Evolutionary conservation across 2,329 filamentous ascomycete species (phyloP).

Genomic region (Colletotrichum caudatum): DNA sequence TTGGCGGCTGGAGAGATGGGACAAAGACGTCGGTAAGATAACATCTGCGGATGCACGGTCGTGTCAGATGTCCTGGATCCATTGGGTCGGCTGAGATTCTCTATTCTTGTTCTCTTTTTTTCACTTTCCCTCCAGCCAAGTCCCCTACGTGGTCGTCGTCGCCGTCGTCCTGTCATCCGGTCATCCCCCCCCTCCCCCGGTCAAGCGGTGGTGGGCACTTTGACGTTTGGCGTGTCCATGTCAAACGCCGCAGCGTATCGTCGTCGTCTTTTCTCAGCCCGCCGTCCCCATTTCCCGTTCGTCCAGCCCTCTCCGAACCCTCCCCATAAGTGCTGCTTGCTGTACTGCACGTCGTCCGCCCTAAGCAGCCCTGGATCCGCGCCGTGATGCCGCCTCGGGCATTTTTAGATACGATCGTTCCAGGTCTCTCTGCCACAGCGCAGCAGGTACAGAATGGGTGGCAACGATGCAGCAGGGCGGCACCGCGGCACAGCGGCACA

Average conservation of each 20-base stretch:
- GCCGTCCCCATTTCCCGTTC: background rate
- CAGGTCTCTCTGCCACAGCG: background rate
- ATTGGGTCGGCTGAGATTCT: background rate
- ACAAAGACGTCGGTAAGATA: background rate
- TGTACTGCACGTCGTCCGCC: no score
- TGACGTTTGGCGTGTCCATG: background rate
- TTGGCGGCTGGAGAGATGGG: slow-evolving; percentile 26
- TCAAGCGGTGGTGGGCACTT: background rate
- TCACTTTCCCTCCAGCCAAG: background rate
- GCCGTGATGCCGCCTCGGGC: background rate
- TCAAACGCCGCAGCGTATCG: slow-evolving; percentile 2
- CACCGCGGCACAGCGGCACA: background rate
- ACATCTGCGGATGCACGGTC: background rate
- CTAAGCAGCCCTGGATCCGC: no score
- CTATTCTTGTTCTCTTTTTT: background rate
- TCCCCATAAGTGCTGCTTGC: no score
- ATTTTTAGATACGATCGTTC: background rate
- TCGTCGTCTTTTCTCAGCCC: background rate
- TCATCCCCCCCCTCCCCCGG: background rate
- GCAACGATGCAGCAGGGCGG: background rate
- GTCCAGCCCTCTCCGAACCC: no score
- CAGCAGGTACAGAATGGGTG: background rate
- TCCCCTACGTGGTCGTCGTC: background rate
- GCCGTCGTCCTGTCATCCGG: background rate
- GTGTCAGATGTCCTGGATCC: slow-evolving; percentile 4